Evolutionary conservation across 192 early-diverging fungal species (phyloP).

Genomic region (Coemansia sp.): DNA sequence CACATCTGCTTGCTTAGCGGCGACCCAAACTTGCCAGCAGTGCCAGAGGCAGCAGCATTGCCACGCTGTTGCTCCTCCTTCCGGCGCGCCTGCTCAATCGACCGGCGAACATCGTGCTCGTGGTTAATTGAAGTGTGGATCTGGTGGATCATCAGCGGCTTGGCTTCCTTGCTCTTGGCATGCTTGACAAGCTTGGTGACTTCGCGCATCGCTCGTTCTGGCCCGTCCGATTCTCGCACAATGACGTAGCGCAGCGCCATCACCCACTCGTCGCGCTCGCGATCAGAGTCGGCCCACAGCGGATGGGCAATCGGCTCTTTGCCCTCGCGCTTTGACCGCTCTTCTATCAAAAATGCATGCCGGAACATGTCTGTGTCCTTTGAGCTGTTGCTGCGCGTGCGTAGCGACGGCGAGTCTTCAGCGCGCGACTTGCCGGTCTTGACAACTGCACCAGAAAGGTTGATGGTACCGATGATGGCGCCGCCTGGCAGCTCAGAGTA

Average conservation of each 20-base stretch:
- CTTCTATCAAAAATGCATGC: slow-evolving; percentile 84
- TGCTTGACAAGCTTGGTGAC: slow-evolving; percentile 43
- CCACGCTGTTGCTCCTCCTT: slow-evolving; percentile 27
- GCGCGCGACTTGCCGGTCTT: slow-evolving; percentile 39
- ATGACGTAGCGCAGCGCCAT: slow-evolving; percentile 64
- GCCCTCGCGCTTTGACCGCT: slow-evolving; percentile 63
- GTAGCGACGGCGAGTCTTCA: slow-evolving; percentile 15
- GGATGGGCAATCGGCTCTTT: slow-evolving; percentile 71
- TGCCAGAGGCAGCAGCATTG: background rate
- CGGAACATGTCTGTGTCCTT: slow-evolving; percentile 69
- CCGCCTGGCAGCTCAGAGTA: slow-evolving; percentile 85
- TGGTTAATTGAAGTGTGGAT: slow-evolving; percentile 53
- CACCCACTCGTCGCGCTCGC: slow-evolving; percentile 92
- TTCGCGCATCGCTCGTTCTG: slow-evolving; percentile 51
- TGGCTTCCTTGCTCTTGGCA: slow-evolving; percentile 39
- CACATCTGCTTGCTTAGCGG: slow-evolving; percentile 49
- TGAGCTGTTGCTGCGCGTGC: slow-evolving; percentile 13
- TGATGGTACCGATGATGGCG: slow-evolving; percentile 69
- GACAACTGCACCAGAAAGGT: slow-evolving; percentile 65
- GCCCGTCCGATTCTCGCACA: slow-evolving; percentile 46
- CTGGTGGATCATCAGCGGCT: slow-evolving; percentile 54
- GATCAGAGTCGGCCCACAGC: slow-evolving; percentile 84
- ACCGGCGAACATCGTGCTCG: slow-evolving; percentile 48
- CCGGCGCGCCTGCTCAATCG: slow-evolving; percentile 40
- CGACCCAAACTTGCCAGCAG: slow-evolving; percentile 25